A percentile compares a stretch with the other conserved stretches of the same genome.
phyloP scores from a whole-genome alignment of 129 eudicot genomes.

The Tagetes patula region DNA sequence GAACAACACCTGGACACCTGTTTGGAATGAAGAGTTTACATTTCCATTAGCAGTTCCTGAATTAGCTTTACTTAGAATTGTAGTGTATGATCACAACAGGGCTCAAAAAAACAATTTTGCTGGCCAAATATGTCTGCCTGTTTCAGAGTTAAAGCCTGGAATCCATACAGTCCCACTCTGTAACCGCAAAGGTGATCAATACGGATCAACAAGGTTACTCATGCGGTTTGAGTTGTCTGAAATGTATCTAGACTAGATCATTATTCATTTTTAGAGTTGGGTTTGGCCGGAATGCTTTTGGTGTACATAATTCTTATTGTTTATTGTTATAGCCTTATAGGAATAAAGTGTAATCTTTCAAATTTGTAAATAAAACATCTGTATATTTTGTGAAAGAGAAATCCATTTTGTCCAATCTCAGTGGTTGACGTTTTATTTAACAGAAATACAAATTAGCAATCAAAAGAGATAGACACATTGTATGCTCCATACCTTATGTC shows the following conservation, averaged over 20 bases:
- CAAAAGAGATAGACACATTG: neutral
- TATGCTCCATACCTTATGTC: neutral
- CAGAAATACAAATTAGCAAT: neutral
- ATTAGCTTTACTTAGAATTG: slow-evolving; percentile 69
- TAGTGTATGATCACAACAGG: slow-evolving; percentile 66
- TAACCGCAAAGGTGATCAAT: slow-evolving; percentile 62
- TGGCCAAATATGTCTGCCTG: slow-evolving; percentile 73
- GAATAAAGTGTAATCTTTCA: slow-evolving; percentile 27
- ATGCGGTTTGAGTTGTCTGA: slow-evolving; percentile 62
- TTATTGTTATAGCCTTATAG: slow-evolving; percentile 9
- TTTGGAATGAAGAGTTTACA: slow-evolving; percentile 74
- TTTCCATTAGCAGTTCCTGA: slow-evolving; percentile 79
- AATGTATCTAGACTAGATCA: slow-evolving; percentile 19
- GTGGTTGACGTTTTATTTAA: neutral
- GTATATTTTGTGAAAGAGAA: slow-evolving; percentile 22
- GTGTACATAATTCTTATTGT: slow-evolving; percentile 14
- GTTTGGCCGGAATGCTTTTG: slow-evolving; percentile 9
- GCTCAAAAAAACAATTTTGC: slow-evolving; percentile 70
- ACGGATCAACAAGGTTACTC: slow-evolving; percentile 60
- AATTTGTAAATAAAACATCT: slow-evolving; percentile 25
- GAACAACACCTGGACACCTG: slow-evolving; percentile 67
- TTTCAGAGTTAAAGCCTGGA: slow-evolving; percentile 71
- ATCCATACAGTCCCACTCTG: slow-evolving; percentile 70
- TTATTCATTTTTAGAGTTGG: slow-evolving; percentile 12
- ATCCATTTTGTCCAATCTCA: slow-evolving; percentile 24